These are phyloP conservation scores for Suhomyces chickasaworum DNA, from an alignment of 1,139 yeast species.

Conservation along the genomic window DNA sequence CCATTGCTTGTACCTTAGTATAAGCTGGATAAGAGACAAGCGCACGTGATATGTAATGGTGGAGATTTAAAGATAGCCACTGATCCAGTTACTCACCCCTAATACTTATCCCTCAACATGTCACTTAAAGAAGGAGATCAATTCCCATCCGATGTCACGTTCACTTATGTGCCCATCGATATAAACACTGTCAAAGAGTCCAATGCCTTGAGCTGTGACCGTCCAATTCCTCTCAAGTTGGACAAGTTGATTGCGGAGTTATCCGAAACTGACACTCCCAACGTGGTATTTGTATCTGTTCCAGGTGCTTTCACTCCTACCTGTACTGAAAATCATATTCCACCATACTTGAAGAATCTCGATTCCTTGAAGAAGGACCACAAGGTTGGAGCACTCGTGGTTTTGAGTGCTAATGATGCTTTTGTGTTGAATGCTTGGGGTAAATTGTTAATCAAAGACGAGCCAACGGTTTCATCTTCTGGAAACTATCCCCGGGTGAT, in stretches of 20 bases:
- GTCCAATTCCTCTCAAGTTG: conserved; percentile 27
- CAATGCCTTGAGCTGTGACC: conserved; percentile 27
- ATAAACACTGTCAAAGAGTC: conserved; percentile 18
- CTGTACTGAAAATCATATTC: conserved; percentile 35
- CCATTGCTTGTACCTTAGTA: background rate
- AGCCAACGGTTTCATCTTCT: conserved; percentile 12
- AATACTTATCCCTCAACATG: conserved; percentile 7
- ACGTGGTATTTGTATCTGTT: conserved; percentile 29
- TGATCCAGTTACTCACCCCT: background rate
- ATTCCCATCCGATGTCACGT: conserved; percentile 27
- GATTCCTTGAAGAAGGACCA: conserved; percentile 23
- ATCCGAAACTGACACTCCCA: conserved; percentile 18
- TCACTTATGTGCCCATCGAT: conserved; percentile 31
- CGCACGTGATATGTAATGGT: conserved; percentile 4
- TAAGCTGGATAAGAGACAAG: background rate
- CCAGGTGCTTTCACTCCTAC: conserved; percentile 38
- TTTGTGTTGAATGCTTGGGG: conserved; percentile 36
- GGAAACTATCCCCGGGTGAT: conserved; percentile 23
- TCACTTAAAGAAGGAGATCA: conserved; percentile 21
- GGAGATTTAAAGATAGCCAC: background rate
- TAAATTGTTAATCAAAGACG: conserved; percentile 27
- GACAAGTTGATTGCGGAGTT: conserved; percentile 24
- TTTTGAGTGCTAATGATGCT: conserved; percentile 33
- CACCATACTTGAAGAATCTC: conserved; percentile 28
- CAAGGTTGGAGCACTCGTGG: conserved; percentile 25